Conservation (phyloP, 148 eudicot species). For the Rhododendron simsii region DNA sequence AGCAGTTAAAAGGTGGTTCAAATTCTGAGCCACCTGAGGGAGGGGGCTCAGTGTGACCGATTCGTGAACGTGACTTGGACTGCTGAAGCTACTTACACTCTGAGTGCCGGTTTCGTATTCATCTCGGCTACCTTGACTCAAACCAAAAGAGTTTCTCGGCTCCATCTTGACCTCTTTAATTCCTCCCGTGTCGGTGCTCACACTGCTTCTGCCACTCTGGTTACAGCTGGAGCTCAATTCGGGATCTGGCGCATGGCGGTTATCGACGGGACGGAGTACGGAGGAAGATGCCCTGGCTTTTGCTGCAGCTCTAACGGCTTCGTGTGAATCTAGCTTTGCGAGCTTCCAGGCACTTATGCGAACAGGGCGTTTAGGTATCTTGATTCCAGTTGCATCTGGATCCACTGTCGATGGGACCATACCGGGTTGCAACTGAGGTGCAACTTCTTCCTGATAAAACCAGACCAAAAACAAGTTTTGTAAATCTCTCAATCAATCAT, state of each 20-base stretch:
- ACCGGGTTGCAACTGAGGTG: constrained; percentile 93
- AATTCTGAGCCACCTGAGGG: constrained; percentile 49
- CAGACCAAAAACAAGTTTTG: constrained; percentile 1
- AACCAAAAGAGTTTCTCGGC: constrained; percentile 54
- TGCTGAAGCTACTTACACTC: constrained; percentile 82
- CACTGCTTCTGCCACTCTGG: constrained; percentile 75
- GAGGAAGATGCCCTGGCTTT: constrained; percentile 98
- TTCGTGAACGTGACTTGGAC: constrained; percentile 82
- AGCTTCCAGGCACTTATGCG: constrained; percentile 90
- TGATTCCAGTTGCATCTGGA: constrained; percentile 72
- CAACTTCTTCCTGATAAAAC: constrained; percentile 84
- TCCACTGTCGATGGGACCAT: constrained; percentile 90
- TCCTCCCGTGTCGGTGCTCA: constrained; percentile 63
- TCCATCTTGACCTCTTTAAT: constrained; percentile 51
- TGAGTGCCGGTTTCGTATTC: constrained; percentile 89
- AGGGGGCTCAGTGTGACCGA: constrained; percentile 79
- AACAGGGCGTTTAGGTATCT: constrained; percentile 62
- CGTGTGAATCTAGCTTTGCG: constrained; percentile 77
- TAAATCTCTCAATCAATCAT: background rate
- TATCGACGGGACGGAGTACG: constrained; percentile 75
- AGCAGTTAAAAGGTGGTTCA: constrained; percentile 28
- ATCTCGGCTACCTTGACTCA: constrained; percentile 86
- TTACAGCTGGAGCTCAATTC: constrained; percentile 81
- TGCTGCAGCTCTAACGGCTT: constrained; percentile 87
- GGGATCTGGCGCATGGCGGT: constrained; percentile 31